These are phyloP conservation scores for Ceratobasidium sp. DNA, from an alignment of 1,284 basidiomycete genomes.

Conservation along the genomic window DNA sequence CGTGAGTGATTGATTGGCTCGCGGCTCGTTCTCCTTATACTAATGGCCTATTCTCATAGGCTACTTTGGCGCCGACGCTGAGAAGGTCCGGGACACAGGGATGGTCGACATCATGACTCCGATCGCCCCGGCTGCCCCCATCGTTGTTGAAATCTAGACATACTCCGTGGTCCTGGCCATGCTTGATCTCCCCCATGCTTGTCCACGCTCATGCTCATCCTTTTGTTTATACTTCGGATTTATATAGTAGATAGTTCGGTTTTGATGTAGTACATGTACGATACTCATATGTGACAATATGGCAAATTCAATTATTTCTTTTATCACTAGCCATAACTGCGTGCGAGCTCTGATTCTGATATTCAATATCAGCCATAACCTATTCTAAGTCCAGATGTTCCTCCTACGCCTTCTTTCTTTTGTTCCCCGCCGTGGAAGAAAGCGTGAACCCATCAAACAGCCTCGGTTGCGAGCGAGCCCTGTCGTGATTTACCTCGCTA, in stretches of 20 bases:
- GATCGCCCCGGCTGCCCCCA: conserved; percentile 34
- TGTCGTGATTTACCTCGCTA: no score
- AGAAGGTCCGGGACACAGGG: conserved; percentile 40
- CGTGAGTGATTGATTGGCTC: conserved; percentile 25
- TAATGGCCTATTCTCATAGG: conserved; percentile 9
- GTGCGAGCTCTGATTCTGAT: neutral
- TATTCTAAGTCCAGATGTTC: neutral
- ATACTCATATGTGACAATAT: neutral
- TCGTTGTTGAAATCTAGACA: conserved; percentile 22
- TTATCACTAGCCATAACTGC: no score
- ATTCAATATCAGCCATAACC: neutral
- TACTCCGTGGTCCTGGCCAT: neutral
- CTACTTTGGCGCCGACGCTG: conserved; percentile 43
- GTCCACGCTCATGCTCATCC: no score
- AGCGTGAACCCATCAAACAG: no score
- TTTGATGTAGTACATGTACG: conserved; percentile 12
- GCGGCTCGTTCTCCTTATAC: neutral
- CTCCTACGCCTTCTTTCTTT: conserved; percentile 23
- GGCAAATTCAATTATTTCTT: no score
- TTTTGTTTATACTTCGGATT: conserved; percentile 15
- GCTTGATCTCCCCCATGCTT: no score
- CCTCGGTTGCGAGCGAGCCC: neutral
- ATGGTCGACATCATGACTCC: conserved; percentile 43
- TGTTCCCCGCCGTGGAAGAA: conserved; percentile 4
- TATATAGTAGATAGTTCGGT: conserved; percentile 16